Base-by-base conservation (phyloP, 176 grass and related monocot genomes). In the Dendrocalamus sinicus region DNA sequence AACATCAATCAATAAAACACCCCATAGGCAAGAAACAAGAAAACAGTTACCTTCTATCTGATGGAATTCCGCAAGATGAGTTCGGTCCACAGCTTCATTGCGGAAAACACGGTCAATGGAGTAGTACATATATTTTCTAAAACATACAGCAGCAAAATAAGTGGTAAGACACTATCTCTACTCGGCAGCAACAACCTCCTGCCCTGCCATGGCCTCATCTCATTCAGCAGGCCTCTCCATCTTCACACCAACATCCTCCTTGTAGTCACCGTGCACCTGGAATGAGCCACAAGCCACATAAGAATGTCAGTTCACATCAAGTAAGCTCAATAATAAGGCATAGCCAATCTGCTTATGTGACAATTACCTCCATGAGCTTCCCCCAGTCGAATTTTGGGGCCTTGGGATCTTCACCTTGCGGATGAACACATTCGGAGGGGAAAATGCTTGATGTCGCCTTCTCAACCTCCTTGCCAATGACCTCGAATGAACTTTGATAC, bases 341-440 rank as follows among this genome's bases (percentile, higher is more conserved):
- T 17, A 6, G 10, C 47, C 6, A 14, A 45, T 13, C 4, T 28
- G 2, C 23, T 7, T 46, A 7, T 30, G 1, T 22, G 28, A 39
- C 26, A 82, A 67, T 89, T 93, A 95, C 95, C 91, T 98, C 96
- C 96, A 98, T 98, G 6, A 98, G 88, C 48, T 98, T 98, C 4
- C 96, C 96, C 45, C 95, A 72, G 67, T 98, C 96, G 0, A 98
- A 98, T 69, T 98, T 98, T 1, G 96, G 93, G 1, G 93, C 83
- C 86, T 98, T 95, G 95, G 67, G 24, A 98, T 98, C 92, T 98
- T 98, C 24, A 95, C 96, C 70, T 98, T 98, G 52, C 93, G 93
- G 82, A 98, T 90, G 46, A 91, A 98, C 4, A 98, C 96, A 53
- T 98, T 98, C 66, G 96, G 1, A 98, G 0, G 96, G 96, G 67